Conservation (phyloP, 2,329 filamentous ascomycete species). For the Colletotrichum magnum region DNA sequence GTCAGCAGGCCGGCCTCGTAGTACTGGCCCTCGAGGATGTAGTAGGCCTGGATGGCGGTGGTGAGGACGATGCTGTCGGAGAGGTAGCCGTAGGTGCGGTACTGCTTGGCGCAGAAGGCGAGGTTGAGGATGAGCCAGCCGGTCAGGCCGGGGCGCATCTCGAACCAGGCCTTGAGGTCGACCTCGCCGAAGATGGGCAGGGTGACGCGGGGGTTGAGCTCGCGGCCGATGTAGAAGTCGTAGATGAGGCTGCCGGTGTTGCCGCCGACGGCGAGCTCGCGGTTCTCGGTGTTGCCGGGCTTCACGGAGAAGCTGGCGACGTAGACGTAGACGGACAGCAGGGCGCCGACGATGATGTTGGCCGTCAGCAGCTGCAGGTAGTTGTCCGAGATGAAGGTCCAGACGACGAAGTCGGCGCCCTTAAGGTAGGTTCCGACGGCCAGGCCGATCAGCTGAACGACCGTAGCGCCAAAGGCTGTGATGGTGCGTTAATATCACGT, state of each 20-base stretch:
- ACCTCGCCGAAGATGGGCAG: constrained; percentile 76
- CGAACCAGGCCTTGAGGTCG: constrained; percentile 80
- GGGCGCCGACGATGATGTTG: constrained; percentile 74
- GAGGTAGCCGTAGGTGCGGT: constrained; percentile 76
- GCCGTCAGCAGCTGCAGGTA: constrained; percentile 76
- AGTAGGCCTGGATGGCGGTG: constrained; percentile 74
- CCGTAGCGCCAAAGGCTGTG: constrained; percentile 28
- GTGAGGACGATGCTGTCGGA: constrained; percentile 79
- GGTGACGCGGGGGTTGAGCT: constrained; percentile 78
- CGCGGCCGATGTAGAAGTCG: constrained; percentile 83
- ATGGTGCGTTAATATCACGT: not conserved
- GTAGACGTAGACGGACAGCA: constrained; percentile 74
- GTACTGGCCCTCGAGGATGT: constrained; percentile 77
- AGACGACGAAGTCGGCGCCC: constrained; percentile 76
- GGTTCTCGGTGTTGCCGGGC: constrained; percentile 69
- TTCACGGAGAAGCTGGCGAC: constrained; percentile 75
- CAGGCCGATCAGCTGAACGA: constrained; percentile 31
- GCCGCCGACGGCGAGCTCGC: constrained; percentile 77
- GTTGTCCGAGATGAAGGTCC: constrained; percentile 81
- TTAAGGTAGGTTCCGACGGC: constrained; percentile 73
- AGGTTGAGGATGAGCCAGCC: constrained; percentile 79
- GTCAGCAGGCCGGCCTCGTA: constrained; percentile 81
- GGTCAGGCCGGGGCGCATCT: constrained; percentile 79
- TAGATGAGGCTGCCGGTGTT: constrained; percentile 78
- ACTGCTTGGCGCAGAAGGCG: constrained; percentile 78